A percentile compares a stretch with the other conserved stretches of the same genome.
Evolutionary conservation across 352 stramenopile genomes (phyloP).

Genomic region (Halophytophthora batemanensis): DNA sequence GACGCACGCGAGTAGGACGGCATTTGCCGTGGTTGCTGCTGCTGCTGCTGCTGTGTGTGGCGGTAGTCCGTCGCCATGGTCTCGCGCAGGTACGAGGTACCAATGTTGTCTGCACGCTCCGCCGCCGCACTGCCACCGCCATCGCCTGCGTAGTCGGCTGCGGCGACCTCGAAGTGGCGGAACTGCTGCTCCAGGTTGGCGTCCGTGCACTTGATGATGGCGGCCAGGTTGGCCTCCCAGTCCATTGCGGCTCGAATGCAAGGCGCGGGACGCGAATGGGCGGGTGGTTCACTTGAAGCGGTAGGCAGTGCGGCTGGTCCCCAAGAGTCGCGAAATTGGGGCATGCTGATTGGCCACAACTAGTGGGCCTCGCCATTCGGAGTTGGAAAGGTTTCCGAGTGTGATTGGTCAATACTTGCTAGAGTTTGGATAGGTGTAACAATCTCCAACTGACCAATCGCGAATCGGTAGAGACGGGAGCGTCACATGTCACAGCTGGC

Average conservation of each 20-base stretch:
- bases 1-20: conserved; percentile 24
- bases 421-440: no score
- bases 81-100: conserved; percentile 32
- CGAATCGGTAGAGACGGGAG: no score
- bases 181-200: conserved; percentile 77
- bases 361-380: no score
- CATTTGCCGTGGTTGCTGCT: conserved; percentile 1
- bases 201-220: conserved; percentile 83
- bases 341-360: no score
- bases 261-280: no score
- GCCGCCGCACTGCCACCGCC: background rate
- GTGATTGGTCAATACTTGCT: no score
- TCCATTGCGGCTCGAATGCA: conserved; percentile 34
- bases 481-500: no score
- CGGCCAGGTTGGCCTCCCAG: conserved; percentile 72
- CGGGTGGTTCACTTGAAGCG: no score
- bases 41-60: conserved; percentile 6
- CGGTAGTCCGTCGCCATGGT: conserved; percentile 27
- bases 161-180: conserved; percentile 52
- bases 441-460: no score
- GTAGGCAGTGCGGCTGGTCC: no score
- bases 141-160: conserved; percentile 13
- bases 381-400: no score
- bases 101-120: conserved; percentile 25
- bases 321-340: no score